Base-by-base conservation (phyloP, 1,139 yeast genomes). In the Blastobotrys indianensis region DNA sequence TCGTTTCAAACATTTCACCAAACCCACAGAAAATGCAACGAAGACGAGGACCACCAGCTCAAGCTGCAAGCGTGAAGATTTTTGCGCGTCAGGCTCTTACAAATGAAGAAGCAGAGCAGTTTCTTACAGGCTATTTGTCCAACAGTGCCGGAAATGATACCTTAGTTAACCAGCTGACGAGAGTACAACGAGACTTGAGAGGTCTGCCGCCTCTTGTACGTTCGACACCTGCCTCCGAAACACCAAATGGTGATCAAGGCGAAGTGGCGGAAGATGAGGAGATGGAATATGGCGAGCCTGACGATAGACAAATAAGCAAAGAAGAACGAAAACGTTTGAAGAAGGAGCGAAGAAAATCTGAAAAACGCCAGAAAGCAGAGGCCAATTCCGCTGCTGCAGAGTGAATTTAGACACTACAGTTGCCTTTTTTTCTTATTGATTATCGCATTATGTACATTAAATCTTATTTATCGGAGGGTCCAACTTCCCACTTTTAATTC, bases 131-230 rank as follows among this genome's bases (percentile, higher is more conserved):
- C 64, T 80, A 34, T 68, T 41, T 80, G 30, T 76, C 82, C 10
- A 70, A 75, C 13, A 68, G 70, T 41, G 64, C 72, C n/a, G 37
- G 51, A 37, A 51, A 54, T 34, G 68, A 58, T 32, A 54, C 61
- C 29, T 66, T 73, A 5, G 59, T 77, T 53, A 76, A 82, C 49
- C 92, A 82, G 68, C 70, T 83, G 56, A 73, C 70, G 57, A 71
- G 92, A 54, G 71, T 82, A 32, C 86, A 80, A 60, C 73, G 90
- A 65, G 85, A 80, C 57, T 74, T 83, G 56, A 70, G 85, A 59
- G 92, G 92, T 2, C 74, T 83, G 51, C 87, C 90, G 4, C 88
- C 88, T 16, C 61, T 74, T 51, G 44, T 52, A 37, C 40, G 45
- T 4, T 46, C 43, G 10, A 41, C 50, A 11, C 37, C 44, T 5